Conservation (phyloP, 768 basidiomycete species). For the Sarcomyxa edulis region DNA sequence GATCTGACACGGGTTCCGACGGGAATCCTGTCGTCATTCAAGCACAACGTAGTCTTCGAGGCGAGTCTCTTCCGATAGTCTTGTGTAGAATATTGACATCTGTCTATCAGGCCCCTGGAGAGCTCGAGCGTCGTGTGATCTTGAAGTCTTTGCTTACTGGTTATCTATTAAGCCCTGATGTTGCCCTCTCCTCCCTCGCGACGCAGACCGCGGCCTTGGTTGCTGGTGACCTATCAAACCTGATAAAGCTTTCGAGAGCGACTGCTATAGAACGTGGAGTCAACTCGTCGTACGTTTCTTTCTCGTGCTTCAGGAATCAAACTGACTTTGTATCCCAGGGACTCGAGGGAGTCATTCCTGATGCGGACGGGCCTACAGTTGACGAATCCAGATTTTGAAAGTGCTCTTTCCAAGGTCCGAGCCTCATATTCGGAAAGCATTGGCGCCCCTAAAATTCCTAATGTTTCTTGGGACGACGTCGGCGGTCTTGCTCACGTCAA, state of each 20-base stretch:
- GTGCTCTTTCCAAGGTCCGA: slow-evolving; percentile 67
- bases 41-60: slow-evolving; percentile 77
- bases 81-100: not conserved
- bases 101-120: slow-evolving; percentile 65
- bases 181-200: slow-evolving; percentile 67
- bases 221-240: slow-evolving; percentile 70
- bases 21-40: slow-evolving; percentile 67
- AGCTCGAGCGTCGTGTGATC: slow-evolving; percentile 64
- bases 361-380: slow-evolving; percentile 36
- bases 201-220: slow-evolving; percentile 89
- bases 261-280: slow-evolving; percentile 47
- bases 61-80: slow-evolving; percentile 29
- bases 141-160: slow-evolving; percentile 40
- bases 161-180: slow-evolving; percentile 60
- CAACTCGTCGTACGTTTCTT: slow-evolving; percentile 26
- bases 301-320: not conserved
- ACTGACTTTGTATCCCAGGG: slow-evolving; percentile 13
- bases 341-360: slow-evolving; percentile 17
- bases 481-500: slow-evolving; percentile 89
- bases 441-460: slow-evolving; percentile 96
- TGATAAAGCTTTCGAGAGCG: slow-evolving; percentile 55
- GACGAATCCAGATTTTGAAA: slow-evolving; percentile 61
- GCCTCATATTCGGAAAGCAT: slow-evolving; percentile 85
- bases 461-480: slow-evolving; percentile 95
- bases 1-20: slow-evolving; percentile 62